Conservation (phyloP, 768 basidiomycete genomes). For the Candolleomyces aberdarensis region DNA sequence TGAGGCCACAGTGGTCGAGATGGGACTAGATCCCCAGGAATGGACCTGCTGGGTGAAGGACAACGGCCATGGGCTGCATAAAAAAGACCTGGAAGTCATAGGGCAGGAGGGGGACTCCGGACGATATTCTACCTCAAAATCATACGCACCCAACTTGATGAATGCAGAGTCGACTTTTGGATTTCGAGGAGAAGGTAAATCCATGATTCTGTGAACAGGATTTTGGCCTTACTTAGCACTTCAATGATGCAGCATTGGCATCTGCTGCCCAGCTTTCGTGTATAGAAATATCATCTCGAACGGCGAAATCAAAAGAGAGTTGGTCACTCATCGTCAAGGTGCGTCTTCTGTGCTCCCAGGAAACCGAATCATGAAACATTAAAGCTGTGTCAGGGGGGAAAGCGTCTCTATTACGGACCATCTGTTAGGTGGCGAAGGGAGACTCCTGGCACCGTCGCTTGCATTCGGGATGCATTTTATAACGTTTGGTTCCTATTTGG, state of each 20-base stretch:
- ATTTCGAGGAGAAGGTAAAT: conserved; percentile 88
- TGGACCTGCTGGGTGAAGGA: conserved; percentile 88
- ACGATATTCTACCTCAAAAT: conserved; percentile 77
- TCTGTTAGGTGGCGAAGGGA: conserved; percentile 76
- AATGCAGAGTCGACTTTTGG: conserved; percentile 69
- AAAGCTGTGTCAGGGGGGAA: conserved; percentile 49
- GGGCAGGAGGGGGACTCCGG: conserved; percentile 48
- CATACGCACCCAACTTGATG: conserved; percentile 48
- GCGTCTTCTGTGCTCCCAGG: background rate
- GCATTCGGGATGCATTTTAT: conserved; percentile 86
- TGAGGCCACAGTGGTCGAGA: conserved; percentile 59
- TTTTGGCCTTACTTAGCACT: background rate
- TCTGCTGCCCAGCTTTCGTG: conserved; percentile 78
- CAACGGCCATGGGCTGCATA: conserved; percentile 75
- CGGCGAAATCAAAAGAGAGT: conserved; percentile 54
- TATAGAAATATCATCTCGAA: conserved; percentile 82
- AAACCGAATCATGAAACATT: background rate
- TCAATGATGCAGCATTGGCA: conserved; percentile 62
- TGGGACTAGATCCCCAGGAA: conserved; percentile 69
- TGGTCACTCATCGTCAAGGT: conserved; percentile 84
- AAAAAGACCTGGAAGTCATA: conserved; percentile 53
- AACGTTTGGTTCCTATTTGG: conserved; percentile 49
- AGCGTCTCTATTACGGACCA: conserved; percentile 65
- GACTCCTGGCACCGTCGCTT: conserved; percentile 74
- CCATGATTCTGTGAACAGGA: background rate